Evolutionary conservation across 2,329 filamentous ascomycete species (phyloP).

Genomic region (Paraphoma chrysanthemicola): DNA sequence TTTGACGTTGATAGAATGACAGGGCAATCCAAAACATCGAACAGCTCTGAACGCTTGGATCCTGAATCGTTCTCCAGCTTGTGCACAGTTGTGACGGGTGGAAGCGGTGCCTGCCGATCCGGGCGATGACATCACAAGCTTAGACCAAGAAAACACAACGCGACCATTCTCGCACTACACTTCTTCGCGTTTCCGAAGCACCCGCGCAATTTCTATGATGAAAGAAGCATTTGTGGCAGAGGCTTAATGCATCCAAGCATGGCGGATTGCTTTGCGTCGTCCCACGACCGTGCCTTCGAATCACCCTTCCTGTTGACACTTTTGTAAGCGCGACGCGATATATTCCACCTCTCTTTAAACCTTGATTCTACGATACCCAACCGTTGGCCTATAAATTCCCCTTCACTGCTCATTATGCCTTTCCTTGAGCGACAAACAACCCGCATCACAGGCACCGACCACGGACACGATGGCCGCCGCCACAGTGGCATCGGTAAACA

Average conservation of each 20-base stretch:
- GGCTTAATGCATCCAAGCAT: background rate
- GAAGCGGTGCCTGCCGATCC: background rate
- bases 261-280: background rate
- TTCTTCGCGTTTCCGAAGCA: background rate
- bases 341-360: background rate
- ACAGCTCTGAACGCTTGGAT: too few relatives aligned
- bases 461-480: constrained; percentile 20
- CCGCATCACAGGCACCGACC: constrained; percentile 33
- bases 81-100: background rate
- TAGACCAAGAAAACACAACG: background rate
- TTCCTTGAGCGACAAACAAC: constrained; percentile 36
- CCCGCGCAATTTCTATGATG: background rate
- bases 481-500: constrained; percentile 20
- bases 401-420: constrained; percentile 23
- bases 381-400: background rate
- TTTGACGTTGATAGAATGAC: too few relatives aligned
- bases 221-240: background rate
- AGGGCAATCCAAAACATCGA: too few relatives aligned
- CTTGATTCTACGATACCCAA: background rate
- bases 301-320: background rate
- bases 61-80: background rate
- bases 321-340: background rate
- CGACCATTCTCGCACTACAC: background rate
- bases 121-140: background rate
- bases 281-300: background rate